Evolutionary conservation across 176 grass and related monocot species (phyloP).

Genomic region (Zea mays): DNA sequence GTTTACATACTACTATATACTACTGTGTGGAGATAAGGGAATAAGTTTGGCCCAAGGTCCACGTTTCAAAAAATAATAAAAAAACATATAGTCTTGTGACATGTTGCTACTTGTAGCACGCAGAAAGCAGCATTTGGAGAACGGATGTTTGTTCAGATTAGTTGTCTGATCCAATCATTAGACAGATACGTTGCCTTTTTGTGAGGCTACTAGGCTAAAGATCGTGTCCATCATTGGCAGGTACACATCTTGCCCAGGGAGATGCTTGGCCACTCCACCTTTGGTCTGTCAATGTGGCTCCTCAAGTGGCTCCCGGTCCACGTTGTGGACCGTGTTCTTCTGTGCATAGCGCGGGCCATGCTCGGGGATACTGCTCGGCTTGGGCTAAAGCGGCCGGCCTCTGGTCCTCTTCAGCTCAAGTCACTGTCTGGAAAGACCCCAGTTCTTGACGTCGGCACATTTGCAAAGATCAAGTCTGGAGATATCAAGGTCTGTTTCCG

Average conservation of each 20-base stretch:
- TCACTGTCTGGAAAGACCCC: slow-evolving; percentile 94
- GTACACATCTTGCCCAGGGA: slow-evolving; percentile 96
- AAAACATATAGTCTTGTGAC: slow-evolving; percentile 15
- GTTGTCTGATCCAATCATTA: slow-evolving; percentile 69
- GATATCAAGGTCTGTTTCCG: slow-evolving; percentile 66
- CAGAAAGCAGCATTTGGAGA: slow-evolving; percentile 43
- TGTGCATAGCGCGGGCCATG: slow-evolving; percentile 59
- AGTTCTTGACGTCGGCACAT: slow-evolving; percentile 89
- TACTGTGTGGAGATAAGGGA: slow-evolving; percentile 64
- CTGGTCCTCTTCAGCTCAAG: slow-evolving; percentile 91
- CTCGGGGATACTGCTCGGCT: slow-evolving; percentile 74
- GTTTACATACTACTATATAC: slow-evolving; percentile 38
- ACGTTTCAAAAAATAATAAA: background rate
- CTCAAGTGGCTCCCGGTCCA: slow-evolving; percentile 81
- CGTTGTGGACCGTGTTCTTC: slow-evolving; percentile 65
- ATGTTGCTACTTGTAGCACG: slow-evolving; percentile 67
- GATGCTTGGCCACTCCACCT: slow-evolving; percentile 86
- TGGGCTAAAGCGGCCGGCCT: slow-evolving; percentile 68
- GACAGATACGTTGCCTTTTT: slow-evolving; percentile 57
- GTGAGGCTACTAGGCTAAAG: slow-evolving; percentile 34
- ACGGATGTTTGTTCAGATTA: slow-evolving; percentile 43
- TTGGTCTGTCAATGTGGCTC: slow-evolving; percentile 87
- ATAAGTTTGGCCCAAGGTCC: slow-evolving; percentile 59
- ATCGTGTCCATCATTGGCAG: slow-evolving; percentile 68
- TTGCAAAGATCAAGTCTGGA: slow-evolving; percentile 82